These are phyloP conservation scores for Lactarius indigo DNA, from an alignment of 768 basidiomycete genomes.

Conservation along the genomic window DNA sequence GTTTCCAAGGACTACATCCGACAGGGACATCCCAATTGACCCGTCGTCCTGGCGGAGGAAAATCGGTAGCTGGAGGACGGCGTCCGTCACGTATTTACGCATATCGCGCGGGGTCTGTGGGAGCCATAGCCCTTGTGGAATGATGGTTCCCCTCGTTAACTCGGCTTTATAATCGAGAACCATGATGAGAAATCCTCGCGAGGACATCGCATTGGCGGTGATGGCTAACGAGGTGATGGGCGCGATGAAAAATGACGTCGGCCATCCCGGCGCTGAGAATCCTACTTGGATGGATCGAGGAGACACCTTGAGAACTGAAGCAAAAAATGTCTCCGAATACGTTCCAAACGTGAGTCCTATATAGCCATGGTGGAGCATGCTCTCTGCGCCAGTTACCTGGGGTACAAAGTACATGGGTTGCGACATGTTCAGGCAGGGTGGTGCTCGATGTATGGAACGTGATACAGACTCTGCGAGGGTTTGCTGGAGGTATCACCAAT, in stretches of 20 bases:
- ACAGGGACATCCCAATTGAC: constrained; percentile 20
- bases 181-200: constrained; percentile 21
- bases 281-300: constrained; percentile 16
- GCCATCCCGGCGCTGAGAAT: constrained; percentile 22
- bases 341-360: constrained; percentile 14
- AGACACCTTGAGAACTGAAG: constrained; percentile 10
- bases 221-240: constrained; percentile 4
- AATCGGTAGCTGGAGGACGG: constrained; percentile 22
- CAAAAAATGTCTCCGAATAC: constrained; percentile 17
- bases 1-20: constrained; percentile 22
- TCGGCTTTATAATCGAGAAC: constrained; percentile 22
- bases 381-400: constrained; percentile 14
- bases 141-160: constrained; percentile 11
- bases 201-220: constrained; percentile 18
- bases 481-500: neutral
- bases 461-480: neutral
- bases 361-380: constrained; percentile 16
- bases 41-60: constrained; percentile 25
- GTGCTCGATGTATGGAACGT: neutral
- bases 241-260: constrained; percentile 13
- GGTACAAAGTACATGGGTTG: neutral
- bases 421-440: neutral
- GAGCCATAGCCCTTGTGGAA: constrained; percentile 22
- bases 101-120: constrained; percentile 22
- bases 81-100: constrained; percentile 23